phyloP scores from a whole-genome alignment of 306 rosid genomes.

The Begonia loranthoides region DNA sequence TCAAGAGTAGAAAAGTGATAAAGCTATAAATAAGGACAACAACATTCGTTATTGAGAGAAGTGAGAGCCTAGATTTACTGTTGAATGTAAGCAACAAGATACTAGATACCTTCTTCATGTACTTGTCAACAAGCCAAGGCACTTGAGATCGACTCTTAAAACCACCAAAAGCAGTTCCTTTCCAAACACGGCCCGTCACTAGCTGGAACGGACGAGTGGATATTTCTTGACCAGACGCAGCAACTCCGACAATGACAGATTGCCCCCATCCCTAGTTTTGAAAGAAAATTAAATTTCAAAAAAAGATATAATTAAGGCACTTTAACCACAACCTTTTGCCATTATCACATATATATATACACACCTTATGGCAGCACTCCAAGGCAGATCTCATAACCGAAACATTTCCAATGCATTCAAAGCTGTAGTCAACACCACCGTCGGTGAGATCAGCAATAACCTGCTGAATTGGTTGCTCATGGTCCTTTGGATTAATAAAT shows the following conservation, averaged over 20 bases:
- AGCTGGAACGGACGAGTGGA: slow-evolving; percentile 87
- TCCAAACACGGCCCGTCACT: slow-evolving; percentile 98
- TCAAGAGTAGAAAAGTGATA: no score
- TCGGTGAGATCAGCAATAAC: slow-evolving; percentile 76
- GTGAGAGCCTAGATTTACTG: background rate
- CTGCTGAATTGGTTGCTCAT: slow-evolving; percentile 88
- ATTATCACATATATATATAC: slow-evolving; percentile 6
- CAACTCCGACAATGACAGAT: slow-evolving; percentile 90
- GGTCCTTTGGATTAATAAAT: slow-evolving; percentile 85
- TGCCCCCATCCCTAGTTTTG: slow-evolving; percentile 79
- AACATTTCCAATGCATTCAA: slow-evolving; percentile 97
- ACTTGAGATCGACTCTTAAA: slow-evolving; percentile 96
- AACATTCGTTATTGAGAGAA: no score
- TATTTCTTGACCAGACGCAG: slow-evolving; percentile 88
- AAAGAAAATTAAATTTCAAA: no score
- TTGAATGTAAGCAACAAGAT: background rate
- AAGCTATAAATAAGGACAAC: no score
- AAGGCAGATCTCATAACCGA: slow-evolving; percentile 84
- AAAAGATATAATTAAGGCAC: no score
- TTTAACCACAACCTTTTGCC: no score
- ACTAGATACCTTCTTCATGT: slow-evolving; percentile 69
- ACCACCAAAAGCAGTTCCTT: slow-evolving; percentile 97
- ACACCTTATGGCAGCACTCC: slow-evolving; percentile 94
- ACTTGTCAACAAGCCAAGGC: slow-evolving; percentile 93
- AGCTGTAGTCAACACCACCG: slow-evolving; percentile 93